A percentile compares a stretch with the other conserved stretches of the same genome.
Conservation (phyloP, 805 yeast species). For the Candida ortonii region DNA sequence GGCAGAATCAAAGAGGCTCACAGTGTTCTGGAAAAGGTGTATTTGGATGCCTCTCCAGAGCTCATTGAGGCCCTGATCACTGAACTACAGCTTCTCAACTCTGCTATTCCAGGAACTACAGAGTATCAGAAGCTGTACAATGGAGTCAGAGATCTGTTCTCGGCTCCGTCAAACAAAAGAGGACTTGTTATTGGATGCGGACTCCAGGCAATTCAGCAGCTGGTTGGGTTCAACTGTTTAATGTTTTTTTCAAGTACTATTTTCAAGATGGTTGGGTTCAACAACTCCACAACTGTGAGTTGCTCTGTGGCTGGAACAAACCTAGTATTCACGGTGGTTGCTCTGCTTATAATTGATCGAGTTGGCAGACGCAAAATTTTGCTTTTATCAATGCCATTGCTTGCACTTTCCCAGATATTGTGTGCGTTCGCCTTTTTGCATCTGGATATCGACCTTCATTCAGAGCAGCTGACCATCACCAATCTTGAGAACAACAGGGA, state of each 20-base stretch:
- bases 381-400: conserved; percentile 44
- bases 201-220: conserved; percentile 54
- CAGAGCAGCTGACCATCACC: no score
- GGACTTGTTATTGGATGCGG: conserved; percentile 56
- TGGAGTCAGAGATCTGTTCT: conserved; percentile 41
- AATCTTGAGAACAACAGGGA: conserved; percentile 32
- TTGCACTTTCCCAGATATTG: conserved; percentile 42
- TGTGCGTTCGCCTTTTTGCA: conserved; percentile 52
- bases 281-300: conserved; percentile 52
- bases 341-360: conserved; percentile 46
- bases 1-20: conserved; percentile 40
- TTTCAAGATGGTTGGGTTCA: conserved; percentile 51
- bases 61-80: conserved; percentile 41
- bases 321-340: conserved; percentile 49
- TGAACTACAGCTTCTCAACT: conserved; percentile 35
- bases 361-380: conserved; percentile 52
- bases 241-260: conserved; percentile 58
- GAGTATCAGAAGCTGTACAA: conserved; percentile 27
- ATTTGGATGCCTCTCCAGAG: conserved; percentile 36
- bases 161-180: conserved; percentile 44
- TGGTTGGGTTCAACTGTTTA: conserved; percentile 56
- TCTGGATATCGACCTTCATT: conserved; percentile 37
- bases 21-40: conserved; percentile 38
- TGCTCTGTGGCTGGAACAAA: conserved; percentile 56
- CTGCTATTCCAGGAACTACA: conserved; percentile 31